A percentile compares a stretch with the other conserved stretches of the same genome.
Conservation (phyloP, 2,329 filamentous ascomycete species). For the Huntiella moniliformis region DNA sequence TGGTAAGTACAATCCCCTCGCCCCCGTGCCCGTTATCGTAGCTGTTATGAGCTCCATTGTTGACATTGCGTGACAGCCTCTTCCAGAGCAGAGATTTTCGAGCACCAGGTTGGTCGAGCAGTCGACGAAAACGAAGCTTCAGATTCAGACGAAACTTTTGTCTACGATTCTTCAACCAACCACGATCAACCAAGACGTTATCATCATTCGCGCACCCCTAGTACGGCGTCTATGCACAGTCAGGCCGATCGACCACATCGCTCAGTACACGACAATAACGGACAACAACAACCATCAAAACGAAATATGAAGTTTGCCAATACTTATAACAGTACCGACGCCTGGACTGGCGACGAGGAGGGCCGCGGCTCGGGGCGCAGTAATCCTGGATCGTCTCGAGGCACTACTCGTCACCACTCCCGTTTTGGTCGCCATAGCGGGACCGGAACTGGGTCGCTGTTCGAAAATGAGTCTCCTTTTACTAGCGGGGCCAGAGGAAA, state of each 20-base stretch:
- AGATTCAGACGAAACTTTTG: slow-evolving; percentile 95
- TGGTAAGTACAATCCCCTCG: slow-evolving; percentile 34
- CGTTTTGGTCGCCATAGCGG: slow-evolving; percentile 35
- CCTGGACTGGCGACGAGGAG: slow-evolving; percentile 41
- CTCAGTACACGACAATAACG: slow-evolving; percentile 35
- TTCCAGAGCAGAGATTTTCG: slow-evolving; percentile 94
- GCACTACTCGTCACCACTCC: slow-evolving; percentile 59
- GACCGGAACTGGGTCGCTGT: slow-evolving; percentile 50
- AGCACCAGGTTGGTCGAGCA: slow-evolving; percentile 87
- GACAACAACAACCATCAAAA: slow-evolving; percentile 32
- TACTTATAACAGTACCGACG: slow-evolving; percentile 43
- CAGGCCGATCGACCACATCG: slow-evolving; percentile 41
- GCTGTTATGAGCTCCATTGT: too few species aligned
- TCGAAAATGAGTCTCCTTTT: slow-evolving; percentile 65
- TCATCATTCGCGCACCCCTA: slow-evolving; percentile 90
- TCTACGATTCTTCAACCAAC: slow-evolving; percentile 90
- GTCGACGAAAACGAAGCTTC: slow-evolving; percentile 93
- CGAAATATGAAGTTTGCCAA: slow-evolving; percentile 95
- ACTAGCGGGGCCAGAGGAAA: slow-evolving; percentile 46
- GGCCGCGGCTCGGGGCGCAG: slow-evolving; percentile 44
- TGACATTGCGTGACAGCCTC: slow-evolving; percentile 37
- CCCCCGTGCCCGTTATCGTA: neutral
- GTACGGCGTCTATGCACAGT: slow-evolving; percentile 67
- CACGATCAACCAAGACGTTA: slow-evolving; percentile 55
- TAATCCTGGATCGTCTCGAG: slow-evolving; percentile 41